These are phyloP conservation scores for Cladophialophora psammophila DNA, from an alignment of 2,329 filamentous ascomycete genomes.

Conservation along the genomic window DNA sequence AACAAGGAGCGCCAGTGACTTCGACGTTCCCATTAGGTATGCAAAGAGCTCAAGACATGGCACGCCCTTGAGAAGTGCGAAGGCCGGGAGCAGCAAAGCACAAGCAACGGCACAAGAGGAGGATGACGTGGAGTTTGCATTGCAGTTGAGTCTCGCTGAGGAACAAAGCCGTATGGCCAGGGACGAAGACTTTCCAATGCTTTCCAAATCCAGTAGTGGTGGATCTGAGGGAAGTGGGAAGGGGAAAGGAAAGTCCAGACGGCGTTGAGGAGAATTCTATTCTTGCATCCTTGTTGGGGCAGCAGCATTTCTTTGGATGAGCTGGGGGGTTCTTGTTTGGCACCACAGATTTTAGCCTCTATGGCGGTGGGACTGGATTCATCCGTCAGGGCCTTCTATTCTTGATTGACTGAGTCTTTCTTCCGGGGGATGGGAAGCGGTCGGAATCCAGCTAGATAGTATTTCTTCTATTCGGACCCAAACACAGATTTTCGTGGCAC, in stretches of 20 bases:
- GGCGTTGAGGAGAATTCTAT: conserved; percentile 21
- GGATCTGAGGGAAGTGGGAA: conserved; percentile 36
- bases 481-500: not conserved
- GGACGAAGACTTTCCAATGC: conserved; percentile 43
- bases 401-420: not conserved
- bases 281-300: not conserved
- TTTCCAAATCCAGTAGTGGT: conserved; percentile 37
- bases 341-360: not conserved
- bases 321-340: not conserved
- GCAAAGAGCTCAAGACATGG: conserved; percentile 42
- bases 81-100: conserved; percentile 48
- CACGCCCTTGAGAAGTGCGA: conserved; percentile 35
- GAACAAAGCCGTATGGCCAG: conserved; percentile 57
- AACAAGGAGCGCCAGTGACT: conserved; percentile 28
- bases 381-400: not conserved
- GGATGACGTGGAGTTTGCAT: conserved; percentile 67
- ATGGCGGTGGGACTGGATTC: not conserved
- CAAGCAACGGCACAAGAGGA: conserved; percentile 52
- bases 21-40: conserved; percentile 48
- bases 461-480: not conserved
- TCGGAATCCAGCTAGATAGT: not conserved
- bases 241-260: conserved; percentile 31
- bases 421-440: not conserved
- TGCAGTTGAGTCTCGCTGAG: conserved; percentile 68
- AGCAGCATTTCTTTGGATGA: not conserved